Base-by-base conservation (phyloP, 2,329 filamentous ascomycete species). In the Clathrospora elynae region DNA sequence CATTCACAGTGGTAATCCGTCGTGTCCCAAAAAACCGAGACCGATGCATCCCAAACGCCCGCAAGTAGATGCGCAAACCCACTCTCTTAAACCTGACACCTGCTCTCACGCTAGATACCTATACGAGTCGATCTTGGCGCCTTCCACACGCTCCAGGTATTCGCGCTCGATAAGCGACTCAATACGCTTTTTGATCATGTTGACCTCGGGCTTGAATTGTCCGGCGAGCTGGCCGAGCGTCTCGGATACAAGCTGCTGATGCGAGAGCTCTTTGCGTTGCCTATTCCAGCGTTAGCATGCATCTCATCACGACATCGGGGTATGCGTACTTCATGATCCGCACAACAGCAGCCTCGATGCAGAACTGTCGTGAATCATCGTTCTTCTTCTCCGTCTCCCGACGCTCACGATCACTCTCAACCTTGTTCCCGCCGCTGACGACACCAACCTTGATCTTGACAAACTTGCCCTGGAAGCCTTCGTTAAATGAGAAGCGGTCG, bases 381-480 rank as follows among this genome's bases (percentile, higher is more conserved):
- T 87, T 90, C 75, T 86, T 87, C 59, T 85, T 81, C 66, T 90
- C 85, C 0, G 88, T 92, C 36, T 82, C 82, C 68, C 82, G 84
- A 29, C 82, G 75, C 67, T 85, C 82, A 20, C 76, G 74, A 37
- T 79, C 75, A 37, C 83, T 89, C 71, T 97, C 92, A 1, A 95
- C 87, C 71, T 90, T 93, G 66, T 90, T 95, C 12, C 85, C 81
- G 1, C 84, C 82, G 35, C 78, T 87, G 55, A 96, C 87, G 4
- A 93, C 86, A 14, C 89, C 89, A 13, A 93, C 88, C 70, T 95
- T 95, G 72, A 96, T 89, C 68, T 88, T 90, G 61, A 93, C 80
- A 35, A 87, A 84, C 64, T 89, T 90, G 72, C 88, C 91, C 33
- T 82, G 78, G 71, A 96, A 97, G 10, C 83, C 77, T 20, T 84